Evolutionary conservation across 139 green algal genomes (phyloP).

Genomic region (Haematococcus sp.): DNA sequence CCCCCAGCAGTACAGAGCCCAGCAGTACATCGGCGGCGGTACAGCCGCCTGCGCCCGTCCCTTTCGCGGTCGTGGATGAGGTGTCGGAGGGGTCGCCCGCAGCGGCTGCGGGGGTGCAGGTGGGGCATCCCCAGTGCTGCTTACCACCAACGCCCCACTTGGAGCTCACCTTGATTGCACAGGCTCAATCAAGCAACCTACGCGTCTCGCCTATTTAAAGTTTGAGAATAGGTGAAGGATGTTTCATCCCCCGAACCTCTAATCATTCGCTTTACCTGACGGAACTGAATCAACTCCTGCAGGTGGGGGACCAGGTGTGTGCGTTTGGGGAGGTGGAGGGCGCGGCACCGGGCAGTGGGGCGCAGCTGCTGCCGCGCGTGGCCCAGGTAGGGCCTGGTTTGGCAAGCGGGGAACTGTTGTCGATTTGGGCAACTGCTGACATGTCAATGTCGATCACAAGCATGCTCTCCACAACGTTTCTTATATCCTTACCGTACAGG

Average conservation of each 20-base stretch:
- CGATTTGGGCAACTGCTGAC: too few species aligned
- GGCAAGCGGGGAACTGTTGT: too few species aligned
- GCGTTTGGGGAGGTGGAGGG: conserved; percentile 44
- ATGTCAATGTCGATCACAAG: too few species aligned
- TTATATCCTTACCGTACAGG: too few species aligned
- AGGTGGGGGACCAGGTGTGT: conserved; percentile 58
- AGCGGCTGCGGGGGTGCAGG: conserved; percentile 47
- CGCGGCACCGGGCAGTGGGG: background rate
- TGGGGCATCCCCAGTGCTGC: conserved; percentile 93
- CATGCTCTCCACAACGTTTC: too few species aligned
- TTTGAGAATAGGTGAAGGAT: conserved; percentile 93
- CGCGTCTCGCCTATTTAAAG: conserved; percentile 90
- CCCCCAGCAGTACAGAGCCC: too few species aligned
- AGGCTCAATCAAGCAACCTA: conserved; percentile 83
- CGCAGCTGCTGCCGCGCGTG: conserved; percentile 26
- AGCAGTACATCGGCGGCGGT: background rate
- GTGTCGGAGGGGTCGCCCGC: conserved; percentile 62
- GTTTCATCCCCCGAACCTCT: conserved; percentile 83
- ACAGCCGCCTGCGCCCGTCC: conserved; percentile 5
- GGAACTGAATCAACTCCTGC: conserved; percentile 31
- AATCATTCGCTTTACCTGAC: conserved; percentile 91
- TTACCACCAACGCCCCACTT: conserved; percentile 96
- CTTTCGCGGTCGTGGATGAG: conserved; percentile 83
- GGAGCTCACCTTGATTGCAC: conserved; percentile 76
- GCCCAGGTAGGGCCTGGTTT: too few species aligned